Percentiles rank a stretch among this genome's conserved stretches.
Conservation (phyloP, 352 stramenopile genomes). For the Pythium rishiriense region DNA sequence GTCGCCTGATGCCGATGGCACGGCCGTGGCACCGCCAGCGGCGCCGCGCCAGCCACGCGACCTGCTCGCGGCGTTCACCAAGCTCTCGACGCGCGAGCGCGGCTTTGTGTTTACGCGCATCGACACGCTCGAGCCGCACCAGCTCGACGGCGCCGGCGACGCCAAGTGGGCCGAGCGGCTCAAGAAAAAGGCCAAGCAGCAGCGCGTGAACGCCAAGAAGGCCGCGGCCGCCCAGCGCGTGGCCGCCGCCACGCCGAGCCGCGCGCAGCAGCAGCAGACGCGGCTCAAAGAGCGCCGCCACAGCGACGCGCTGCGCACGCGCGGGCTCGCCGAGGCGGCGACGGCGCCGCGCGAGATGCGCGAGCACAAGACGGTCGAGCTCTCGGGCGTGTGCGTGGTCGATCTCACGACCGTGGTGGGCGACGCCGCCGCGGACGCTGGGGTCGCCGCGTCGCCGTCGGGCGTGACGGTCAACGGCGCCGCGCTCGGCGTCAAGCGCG, state of each 20-base stretch:
- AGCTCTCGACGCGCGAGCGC: conserved; percentile 60
- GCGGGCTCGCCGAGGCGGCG: conserved; percentile 31
- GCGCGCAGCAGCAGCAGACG: conserved; percentile 59
- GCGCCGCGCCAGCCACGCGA: conserved; percentile 20
- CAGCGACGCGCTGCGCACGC: conserved; percentile 50
- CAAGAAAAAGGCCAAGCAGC: conserved; percentile 58
- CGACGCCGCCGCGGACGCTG: background rate
- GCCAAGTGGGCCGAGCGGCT: conserved; percentile 66
- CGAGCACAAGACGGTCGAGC: conserved; percentile 37
- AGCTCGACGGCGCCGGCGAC: conserved; percentile 31
- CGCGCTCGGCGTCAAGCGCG: conserved; percentile 52
- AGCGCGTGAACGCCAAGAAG: conserved; percentile 43
- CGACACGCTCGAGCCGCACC: conserved; percentile 71
- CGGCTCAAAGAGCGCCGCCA: conserved; percentile 52
- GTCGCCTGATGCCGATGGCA: background rate
- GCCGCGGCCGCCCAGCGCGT: conserved; percentile 18
- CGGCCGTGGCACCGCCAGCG: background rate
- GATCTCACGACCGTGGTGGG: conserved; percentile 47
- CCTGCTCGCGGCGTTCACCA: conserved; percentile 57
- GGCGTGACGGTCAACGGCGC: conserved; percentile 58
- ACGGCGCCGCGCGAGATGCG: conserved; percentile 44
- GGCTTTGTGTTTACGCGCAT: conserved; percentile 84
- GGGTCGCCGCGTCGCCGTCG: background rate
- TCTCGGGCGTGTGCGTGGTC: conserved; percentile 64
- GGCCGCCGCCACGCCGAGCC: conserved; percentile 9